Evolutionary conservation across 768 basidiomycete genomes (phyloP).

Genomic region (Panus rudis): DNA sequence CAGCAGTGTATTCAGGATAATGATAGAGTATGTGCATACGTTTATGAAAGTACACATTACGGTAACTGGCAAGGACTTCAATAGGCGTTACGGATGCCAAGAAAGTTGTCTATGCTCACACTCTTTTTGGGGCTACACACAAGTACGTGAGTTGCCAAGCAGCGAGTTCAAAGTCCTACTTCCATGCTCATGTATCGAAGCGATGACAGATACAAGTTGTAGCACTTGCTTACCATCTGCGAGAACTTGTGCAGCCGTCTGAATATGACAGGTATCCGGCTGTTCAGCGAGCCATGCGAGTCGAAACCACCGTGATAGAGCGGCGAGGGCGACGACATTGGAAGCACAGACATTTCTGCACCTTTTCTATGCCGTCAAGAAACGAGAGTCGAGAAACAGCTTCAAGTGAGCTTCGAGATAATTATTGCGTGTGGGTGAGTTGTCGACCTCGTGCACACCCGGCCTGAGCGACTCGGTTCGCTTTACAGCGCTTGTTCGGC

Average conservation of each 20-base stretch:
- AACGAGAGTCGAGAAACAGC: conserved; percentile 4
- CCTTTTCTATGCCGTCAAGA: conserved; percentile 1
- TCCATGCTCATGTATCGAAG: conserved; percentile 1
- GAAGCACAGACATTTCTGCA: conserved; percentile 11
- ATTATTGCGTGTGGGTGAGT: too few species aligned
- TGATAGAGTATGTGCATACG: conserved; percentile 43
- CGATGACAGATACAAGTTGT: neutral
- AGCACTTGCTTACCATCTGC: conserved; percentile 60
- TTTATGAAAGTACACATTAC: conserved; percentile 97
- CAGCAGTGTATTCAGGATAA: neutral
- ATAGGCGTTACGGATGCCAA: conserved; percentile 4
- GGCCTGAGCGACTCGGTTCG: too few species aligned
- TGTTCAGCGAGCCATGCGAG: neutral
- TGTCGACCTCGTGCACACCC: too few species aligned
- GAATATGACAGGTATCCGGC: conserved; percentile 73
- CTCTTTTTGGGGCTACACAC: conserved; percentile 85
- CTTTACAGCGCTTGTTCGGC: too few species aligned
- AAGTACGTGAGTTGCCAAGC: conserved; percentile 95
- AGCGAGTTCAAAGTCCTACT: conserved; percentile 92
- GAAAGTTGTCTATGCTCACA: conserved; percentile 42
- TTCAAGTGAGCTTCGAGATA: neutral
- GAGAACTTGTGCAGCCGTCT: conserved; percentile 73
- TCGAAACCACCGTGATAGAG: conserved; percentile 6
- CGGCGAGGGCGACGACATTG: conserved; percentile 10
- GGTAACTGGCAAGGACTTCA: conserved; percentile 48